phyloP scores from a whole-genome alignment of 2,329 filamentous ascomycete species.

The Biscogniauxia mediterranea region DNA sequence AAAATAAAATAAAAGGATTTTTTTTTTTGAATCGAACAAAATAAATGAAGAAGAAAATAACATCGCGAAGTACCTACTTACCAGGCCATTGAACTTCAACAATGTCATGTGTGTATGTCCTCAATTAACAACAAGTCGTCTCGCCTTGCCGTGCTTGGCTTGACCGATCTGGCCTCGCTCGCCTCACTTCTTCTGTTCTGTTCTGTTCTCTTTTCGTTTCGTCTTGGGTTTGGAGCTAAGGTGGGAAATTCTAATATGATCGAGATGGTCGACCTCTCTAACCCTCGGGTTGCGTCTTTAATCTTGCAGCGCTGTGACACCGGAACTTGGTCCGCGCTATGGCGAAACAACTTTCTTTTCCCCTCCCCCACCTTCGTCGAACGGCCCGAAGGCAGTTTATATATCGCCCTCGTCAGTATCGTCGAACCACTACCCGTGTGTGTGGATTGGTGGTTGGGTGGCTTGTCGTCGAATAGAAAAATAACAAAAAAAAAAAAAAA shows the following conservation, averaged over 20 bases:
- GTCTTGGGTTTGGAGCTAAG: constrained; percentile 20
- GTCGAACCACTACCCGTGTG: not conserved
- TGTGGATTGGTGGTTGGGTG: not conserved
- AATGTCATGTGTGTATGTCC: not conserved
- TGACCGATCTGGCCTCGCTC: constrained; percentile 14
- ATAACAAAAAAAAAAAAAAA: not conserved
- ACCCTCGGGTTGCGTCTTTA: not conserved
- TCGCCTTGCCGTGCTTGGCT: not conserved
- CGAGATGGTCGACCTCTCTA: constrained; percentile 19
- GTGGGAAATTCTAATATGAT: constrained; percentile 21
- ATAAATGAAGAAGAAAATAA: not conserved
- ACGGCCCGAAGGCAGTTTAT: not conserved
- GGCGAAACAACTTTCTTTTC: not conserved
- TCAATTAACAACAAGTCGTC: not conserved
- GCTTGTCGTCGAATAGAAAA: not conserved
- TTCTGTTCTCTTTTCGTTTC: constrained; percentile 21
- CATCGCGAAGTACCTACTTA: no score
- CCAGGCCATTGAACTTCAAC: no score
- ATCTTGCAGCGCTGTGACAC: not conserved
- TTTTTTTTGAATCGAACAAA: no score
- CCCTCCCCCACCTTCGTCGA: not conserved
- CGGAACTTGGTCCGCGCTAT: constrained; percentile 1
- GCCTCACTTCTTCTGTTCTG: constrained; percentile 2
- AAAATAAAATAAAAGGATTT: not conserved
- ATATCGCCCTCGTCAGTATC: not conserved